phyloP scores from a whole-genome alignment of 1,284 basidiomycete genomes.

The Sanghuangporus weigelae region DNA sequence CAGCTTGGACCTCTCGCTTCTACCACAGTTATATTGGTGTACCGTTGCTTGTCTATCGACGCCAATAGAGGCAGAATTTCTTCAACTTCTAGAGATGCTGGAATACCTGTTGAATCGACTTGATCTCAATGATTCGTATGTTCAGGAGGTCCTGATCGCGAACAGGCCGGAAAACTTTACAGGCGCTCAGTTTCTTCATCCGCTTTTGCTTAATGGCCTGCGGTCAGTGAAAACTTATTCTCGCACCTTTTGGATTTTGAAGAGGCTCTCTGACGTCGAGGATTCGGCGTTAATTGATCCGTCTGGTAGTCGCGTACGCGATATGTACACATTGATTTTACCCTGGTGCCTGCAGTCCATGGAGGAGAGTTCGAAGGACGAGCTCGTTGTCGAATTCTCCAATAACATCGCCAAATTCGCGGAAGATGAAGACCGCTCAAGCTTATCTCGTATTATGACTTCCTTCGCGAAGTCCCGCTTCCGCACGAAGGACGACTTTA shows the following conservation, averaged over 20 bases:
- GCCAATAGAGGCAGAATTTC: conserved; percentile 79
- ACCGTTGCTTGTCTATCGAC: conserved; percentile 79
- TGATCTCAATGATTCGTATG: conserved; percentile 65
- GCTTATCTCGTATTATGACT: conserved; percentile 81
- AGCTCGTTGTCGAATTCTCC: conserved; percentile 65
- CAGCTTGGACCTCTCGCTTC: conserved; percentile 52
- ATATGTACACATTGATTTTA: conserved; percentile 79
- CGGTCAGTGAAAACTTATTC: conserved; percentile 72
- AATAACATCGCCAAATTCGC: conserved; percentile 72
- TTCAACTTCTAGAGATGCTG: conserved; percentile 64
- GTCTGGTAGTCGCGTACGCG: conserved; percentile 68
- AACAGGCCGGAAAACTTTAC: conserved; percentile 74
- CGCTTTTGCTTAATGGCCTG: conserved; percentile 74
- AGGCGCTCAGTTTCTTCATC: conserved; percentile 63
- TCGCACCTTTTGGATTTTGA: conserved; percentile 68
- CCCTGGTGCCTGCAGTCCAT: conserved; percentile 89
- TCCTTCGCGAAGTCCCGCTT: conserved; percentile 88
- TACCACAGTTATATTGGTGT: conserved; percentile 89
- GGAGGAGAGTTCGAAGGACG: conserved; percentile 58
- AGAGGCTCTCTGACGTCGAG: conserved; percentile 56
- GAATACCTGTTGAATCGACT: conserved; percentile 67
- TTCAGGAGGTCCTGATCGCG: conserved; percentile 58
- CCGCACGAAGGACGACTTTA: conserved; percentile 90
- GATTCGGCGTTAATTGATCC: conserved; percentile 71
- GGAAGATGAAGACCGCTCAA: conserved; percentile 63